Conservation (phyloP, 1,139 yeast genomes). For the Candida neerlandica region DNA sequence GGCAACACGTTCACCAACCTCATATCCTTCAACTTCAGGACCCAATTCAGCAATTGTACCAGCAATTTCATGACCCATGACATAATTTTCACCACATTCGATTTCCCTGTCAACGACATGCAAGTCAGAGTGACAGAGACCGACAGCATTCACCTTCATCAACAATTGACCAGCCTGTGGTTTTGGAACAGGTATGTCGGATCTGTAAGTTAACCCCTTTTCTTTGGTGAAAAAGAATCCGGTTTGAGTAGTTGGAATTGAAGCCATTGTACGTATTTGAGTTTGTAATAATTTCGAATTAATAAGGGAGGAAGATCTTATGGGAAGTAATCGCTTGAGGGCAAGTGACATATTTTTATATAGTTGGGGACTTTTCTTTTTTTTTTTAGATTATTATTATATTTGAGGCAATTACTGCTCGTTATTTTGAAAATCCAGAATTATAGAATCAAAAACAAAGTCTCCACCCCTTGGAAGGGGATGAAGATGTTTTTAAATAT, state of each 20-base stretch:
- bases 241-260: slow-evolving; percentile 18
- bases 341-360: slow-evolving; percentile 1
- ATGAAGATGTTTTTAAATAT: background rate
- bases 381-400: too few species aligned
- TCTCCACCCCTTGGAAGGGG: background rate
- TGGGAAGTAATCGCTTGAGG: slow-evolving; percentile 5
- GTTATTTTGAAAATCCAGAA: too few species aligned
- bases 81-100: slow-evolving; percentile 22
- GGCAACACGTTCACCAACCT: slow-evolving; percentile 19
- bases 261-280: slow-evolving; percentile 13
- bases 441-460: background rate
- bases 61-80: slow-evolving; percentile 54
- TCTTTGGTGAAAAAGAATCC: slow-evolving; percentile 15
- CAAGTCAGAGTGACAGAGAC: slow-evolving; percentile 48
- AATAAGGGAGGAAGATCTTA: background rate
- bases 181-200: slow-evolving; percentile 27
- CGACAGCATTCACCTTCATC: slow-evolving; percentile 46
- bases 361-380: too few species aligned
- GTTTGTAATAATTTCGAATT: background rate
- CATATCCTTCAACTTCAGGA: slow-evolving; percentile 8
- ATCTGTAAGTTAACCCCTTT: slow-evolving; percentile 15
- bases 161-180: slow-evolving; percentile 37
- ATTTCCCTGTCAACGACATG: slow-evolving; percentile 31
- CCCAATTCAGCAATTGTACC: slow-evolving; percentile 30
- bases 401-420: too few species aligned